Percentiles rank a stretch among this genome's conserved stretches.
Evolutionary conservation across 75 land plant genomes (phyloP).

Genomic region (Picea glauca): DNA sequence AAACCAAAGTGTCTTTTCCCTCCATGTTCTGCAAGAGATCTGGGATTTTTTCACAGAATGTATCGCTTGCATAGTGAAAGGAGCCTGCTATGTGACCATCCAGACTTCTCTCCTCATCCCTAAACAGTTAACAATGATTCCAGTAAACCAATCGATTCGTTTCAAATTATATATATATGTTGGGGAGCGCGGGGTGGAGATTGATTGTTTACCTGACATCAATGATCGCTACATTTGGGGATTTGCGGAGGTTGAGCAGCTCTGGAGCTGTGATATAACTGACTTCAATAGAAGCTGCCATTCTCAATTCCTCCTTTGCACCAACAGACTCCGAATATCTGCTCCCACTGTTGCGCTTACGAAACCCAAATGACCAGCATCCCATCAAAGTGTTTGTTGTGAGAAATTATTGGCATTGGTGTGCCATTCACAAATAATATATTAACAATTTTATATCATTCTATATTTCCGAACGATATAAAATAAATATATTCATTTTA

Average conservation of each 20-base stretch:
- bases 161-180: not conserved
- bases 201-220: constrained; percentile 22
- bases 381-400: no score
- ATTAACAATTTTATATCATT: no score
- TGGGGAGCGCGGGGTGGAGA: no score
- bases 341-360: no score
- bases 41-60: constrained; percentile 68
- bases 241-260: constrained; percentile 26
- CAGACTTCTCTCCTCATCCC: constrained; percentile 90
- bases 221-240: constrained; percentile 43
- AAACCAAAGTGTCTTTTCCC: constrained; percentile 78
- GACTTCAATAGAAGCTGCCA: not conserved
- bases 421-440: no score
- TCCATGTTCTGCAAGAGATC: constrained; percentile 48
- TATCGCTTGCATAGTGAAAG: constrained; percentile 74
- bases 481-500: no score
- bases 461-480: no score
- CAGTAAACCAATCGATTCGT: not conserved
- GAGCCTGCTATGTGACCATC: constrained; percentile 97
- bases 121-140: constrained; percentile 8
- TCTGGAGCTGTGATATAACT: constrained; percentile 45
- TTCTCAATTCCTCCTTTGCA: not conserved
- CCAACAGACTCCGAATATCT: not conserved
- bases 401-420: no score
- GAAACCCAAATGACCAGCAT: no score